These are phyloP conservation scores for Colletotrichum sp. DNA, from an alignment of 2,329 filamentous ascomycete species.

Conservation along the genomic window DNA sequence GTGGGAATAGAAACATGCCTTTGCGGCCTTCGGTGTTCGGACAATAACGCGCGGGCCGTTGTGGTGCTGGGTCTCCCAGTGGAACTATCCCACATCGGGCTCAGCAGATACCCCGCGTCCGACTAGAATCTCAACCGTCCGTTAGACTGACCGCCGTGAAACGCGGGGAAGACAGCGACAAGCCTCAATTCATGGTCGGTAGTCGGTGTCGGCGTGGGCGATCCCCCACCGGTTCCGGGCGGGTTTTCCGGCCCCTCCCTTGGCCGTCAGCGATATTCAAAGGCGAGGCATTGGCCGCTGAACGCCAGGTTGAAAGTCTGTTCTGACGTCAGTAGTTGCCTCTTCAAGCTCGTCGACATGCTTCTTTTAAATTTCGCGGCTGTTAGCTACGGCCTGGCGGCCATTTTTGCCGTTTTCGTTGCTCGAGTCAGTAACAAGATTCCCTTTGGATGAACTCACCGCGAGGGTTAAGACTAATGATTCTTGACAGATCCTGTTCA, in stretches of 20 bases:
- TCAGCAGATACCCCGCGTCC: background rate
- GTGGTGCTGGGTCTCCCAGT: background rate
- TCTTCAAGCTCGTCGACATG: background rate
- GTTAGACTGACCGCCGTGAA: background rate
- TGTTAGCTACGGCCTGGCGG: background rate
- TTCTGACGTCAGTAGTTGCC: background rate
- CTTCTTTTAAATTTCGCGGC: background rate
- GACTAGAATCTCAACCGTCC: background rate
- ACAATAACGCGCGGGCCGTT: background rate
- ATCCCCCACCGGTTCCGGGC: background rate
- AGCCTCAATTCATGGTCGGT: background rate
- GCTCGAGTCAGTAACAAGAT: background rate
- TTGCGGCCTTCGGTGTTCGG: background rate
- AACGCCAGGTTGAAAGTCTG: background rate
- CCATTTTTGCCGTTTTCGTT: background rate
- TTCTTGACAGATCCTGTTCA: background rate
- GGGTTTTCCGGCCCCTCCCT: background rate
- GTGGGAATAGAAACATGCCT: background rate
- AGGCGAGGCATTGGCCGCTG: background rate
- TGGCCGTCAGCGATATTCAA: background rate
- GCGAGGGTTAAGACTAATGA: background rate
- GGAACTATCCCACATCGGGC: background rate
- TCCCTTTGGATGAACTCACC: background rate
- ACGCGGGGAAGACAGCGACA: background rate
- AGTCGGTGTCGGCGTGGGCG: background rate